Evolutionary conservation across 1,139 yeast species (phyloP), one percentile per base, ranked within the genome.

Genomic region (Debaryomycetaceae sp.): DNA sequence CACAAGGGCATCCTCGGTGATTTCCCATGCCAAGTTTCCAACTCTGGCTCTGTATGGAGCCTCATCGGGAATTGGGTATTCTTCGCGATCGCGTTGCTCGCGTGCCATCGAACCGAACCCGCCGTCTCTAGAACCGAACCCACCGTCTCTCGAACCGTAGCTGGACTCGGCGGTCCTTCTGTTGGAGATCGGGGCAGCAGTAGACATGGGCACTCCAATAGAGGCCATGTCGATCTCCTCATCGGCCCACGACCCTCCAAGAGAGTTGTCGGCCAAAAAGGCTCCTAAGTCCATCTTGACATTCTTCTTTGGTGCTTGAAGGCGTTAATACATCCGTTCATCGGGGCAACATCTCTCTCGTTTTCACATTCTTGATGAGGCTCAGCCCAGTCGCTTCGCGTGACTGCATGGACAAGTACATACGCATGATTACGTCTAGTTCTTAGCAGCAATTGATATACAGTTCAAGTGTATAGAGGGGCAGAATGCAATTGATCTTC

Each of bases 31-130:
- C 53, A 93, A 74, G 60, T 89, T 88, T 51, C 78, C 76, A 45
- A 91, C 71, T 58, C 88, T 77, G 14, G 96, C 96, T 50, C 85
- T 83, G 69, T 62, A 93, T 34, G 99, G 99, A 18, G 96, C 89
- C 34, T 65, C 71, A 49, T 88, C 94, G 29, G 99, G 99, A 40
- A 93, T 70, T 27, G 95, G 95, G 49, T 64, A 83, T 49, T 80
- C 91, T 41, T 69, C 73, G 57, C 85, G 74, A 41, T 71, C 69
- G 32, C 48, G 52, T 34, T 35, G 43, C 16, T 34, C 39, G 29
- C 39, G 38, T 24, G 34, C 39, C 21, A 35, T 29, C 30, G 26
- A 31, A 15, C 36, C 39, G 11, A 29, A 24, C 13, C 17, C 28
- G 9, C 30, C 28, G 11, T 30, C 34, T 30, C 31, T 30, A 16